A percentile compares a stretch with the other conserved stretches of the same genome.
Conservation (phyloP, 2,329 filamentous ascomycete species). For the Cadophora malorum region DNA sequence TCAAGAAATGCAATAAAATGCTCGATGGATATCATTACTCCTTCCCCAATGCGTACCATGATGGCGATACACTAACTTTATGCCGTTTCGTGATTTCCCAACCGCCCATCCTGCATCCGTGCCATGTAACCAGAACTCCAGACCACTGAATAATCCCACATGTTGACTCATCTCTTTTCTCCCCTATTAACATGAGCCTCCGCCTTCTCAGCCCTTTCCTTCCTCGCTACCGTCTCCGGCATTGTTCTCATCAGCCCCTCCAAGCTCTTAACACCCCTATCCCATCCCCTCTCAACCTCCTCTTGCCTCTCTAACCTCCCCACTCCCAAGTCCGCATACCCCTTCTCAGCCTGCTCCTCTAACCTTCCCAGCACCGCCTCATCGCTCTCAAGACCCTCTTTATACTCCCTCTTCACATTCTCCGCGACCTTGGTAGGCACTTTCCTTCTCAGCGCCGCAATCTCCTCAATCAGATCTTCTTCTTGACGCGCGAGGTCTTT, state of each 20-base stretch:
- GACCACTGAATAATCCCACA: neutral
- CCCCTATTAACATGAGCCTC: slow-evolving; percentile 43
- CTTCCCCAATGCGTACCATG: neutral
- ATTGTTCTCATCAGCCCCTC: slow-evolving; percentile 63
- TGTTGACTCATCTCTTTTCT: slow-evolving; percentile 20
- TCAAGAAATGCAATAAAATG: neutral
- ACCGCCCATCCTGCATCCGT: neutral
- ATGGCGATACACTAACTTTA: neutral
- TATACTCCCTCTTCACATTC: slow-evolving; percentile 35
- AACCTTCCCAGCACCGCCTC: slow-evolving; percentile 29
- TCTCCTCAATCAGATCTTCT: slow-evolving; percentile 68
- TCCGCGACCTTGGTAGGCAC: slow-evolving; percentile 34
- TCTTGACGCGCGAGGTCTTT: slow-evolving; percentile 67
- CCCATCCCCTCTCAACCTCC: slow-evolving; percentile 55
- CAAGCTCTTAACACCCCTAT: slow-evolving; percentile 56
- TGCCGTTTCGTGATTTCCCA: neutral
- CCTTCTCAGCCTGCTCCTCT: slow-evolving; percentile 32
- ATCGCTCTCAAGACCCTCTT: slow-evolving; percentile 36
- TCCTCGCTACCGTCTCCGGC: slow-evolving; percentile 66
- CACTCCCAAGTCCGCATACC: slow-evolving; percentile 43
- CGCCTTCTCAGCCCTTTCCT: slow-evolving; percentile 68
- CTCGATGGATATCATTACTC: neutral
- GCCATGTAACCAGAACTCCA: slow-evolving; percentile 15
- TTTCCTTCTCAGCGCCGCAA: slow-evolving; percentile 52
- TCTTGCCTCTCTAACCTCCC: slow-evolving; percentile 53